These are phyloP conservation scores for Rhododendron simsii DNA, from an alignment of 148 eudicot species.

Conservation along the genomic window DNA sequence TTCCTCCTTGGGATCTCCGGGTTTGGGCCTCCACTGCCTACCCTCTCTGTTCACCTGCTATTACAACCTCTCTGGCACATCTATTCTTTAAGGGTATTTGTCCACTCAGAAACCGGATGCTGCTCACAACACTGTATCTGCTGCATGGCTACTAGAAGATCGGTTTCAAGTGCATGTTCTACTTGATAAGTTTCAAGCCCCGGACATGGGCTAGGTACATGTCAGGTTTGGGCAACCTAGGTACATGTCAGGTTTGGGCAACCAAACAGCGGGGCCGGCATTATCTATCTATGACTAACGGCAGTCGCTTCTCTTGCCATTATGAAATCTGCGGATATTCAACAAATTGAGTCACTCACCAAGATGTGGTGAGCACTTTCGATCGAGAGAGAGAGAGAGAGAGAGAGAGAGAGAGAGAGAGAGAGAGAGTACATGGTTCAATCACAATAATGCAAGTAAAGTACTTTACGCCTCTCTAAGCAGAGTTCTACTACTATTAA, in stretches of 20 bases:
- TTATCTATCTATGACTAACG: background rate
- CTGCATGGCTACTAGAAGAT: background rate
- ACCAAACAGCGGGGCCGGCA: no score
- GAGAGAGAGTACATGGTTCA: background rate
- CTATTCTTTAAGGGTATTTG: no score
- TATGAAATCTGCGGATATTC: background rate
- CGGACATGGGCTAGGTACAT: background rate
- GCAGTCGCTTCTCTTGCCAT: background rate
- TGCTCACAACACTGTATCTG: background rate
- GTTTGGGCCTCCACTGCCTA: no score
- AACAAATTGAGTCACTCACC: background rate
- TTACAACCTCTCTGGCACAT: no score
- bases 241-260: background rate
- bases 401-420: background rate
- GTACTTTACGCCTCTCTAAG: background rate
- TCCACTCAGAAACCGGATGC: no score
- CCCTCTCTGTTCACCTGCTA: no score
- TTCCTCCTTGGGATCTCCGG: no score
- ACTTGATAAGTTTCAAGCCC: background rate
- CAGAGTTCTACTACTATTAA: background rate
- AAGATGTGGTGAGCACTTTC: background rate
- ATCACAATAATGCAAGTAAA: background rate
- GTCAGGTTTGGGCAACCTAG: background rate
- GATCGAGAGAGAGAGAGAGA: background rate
- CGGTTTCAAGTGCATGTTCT: no score